These are phyloP conservation scores for Otatea glauca DNA, from an alignment of 176 grass and related monocot genomes.

Conservation along the genomic window DNA sequence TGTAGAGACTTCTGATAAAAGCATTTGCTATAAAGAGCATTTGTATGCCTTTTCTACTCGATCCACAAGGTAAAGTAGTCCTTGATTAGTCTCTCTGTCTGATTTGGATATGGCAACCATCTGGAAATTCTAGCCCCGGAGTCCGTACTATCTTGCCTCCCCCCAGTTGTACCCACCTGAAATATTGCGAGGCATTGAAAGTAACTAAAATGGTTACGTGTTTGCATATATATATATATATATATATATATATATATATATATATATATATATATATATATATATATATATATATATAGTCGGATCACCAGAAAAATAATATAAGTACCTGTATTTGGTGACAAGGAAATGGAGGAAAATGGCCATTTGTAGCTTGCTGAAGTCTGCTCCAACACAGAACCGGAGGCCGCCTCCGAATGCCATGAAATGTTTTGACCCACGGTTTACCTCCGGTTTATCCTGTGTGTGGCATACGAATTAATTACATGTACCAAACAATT, in stretches of 20 bases:
- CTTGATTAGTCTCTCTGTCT: not conserved
- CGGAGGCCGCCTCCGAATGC: slow-evolving; percentile 55
- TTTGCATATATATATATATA: not conserved
- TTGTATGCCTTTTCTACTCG: not conserved
- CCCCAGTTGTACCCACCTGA: slow-evolving; percentile 51
- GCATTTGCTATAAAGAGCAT: not conserved
- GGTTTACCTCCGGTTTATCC: slow-evolving; percentile 48
- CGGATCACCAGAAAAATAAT: not conserved
- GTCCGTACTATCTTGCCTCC: slow-evolving; percentile 43
- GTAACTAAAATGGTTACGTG: not conserved
- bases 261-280: too few species aligned
- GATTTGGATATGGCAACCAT: slow-evolving; percentile 48
- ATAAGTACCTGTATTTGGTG: slow-evolving; percentile 39
- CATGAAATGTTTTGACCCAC: slow-evolving; percentile 54
- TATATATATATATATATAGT: too few species aligned
- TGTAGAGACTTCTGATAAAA: not conserved
- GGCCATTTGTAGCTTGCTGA: slow-evolving; percentile 59
- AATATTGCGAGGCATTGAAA: not conserved
- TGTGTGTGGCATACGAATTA: not conserved
- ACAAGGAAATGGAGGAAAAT: slow-evolving; percentile 56
- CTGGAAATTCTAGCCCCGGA: slow-evolving; percentile 55
- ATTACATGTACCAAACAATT: not conserved
- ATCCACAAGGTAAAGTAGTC: not conserved
- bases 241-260: too few species aligned
- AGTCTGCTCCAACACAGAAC: slow-evolving; percentile 62